These are phyloP conservation scores for Colletotrichum euphorbiae DNA, from an alignment of 2,329 filamentous ascomycete genomes.

Conservation along the genomic window DNA sequence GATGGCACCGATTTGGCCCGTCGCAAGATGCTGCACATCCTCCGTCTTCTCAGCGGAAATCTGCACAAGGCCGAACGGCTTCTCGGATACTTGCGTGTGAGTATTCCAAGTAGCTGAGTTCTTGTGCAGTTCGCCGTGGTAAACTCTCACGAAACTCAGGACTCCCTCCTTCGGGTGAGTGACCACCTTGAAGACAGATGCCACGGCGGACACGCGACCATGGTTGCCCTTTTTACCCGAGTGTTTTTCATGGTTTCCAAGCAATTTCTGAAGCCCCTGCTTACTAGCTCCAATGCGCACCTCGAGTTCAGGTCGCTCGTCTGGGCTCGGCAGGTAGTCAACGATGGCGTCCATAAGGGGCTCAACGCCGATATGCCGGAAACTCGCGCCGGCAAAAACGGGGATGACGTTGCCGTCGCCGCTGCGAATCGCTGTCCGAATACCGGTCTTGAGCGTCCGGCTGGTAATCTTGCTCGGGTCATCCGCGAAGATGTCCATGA, in stretches of 20 bases:
- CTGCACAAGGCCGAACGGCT: constrained; percentile 83
- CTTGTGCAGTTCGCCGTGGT: constrained; percentile 82
- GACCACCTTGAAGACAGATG: constrained; percentile 93
- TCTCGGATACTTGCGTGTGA: constrained; percentile 81
- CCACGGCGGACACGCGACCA: constrained; percentile 58
- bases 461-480: constrained; percentile 79
- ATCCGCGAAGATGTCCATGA: constrained; percentile 88
- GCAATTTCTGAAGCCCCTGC: constrained; percentile 53
- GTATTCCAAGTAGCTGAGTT: constrained; percentile 88
- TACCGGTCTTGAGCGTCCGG: constrained; percentile 75
- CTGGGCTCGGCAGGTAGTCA: constrained; percentile 86
- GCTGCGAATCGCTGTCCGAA: constrained; percentile 77
- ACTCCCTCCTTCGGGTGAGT: constrained; percentile 88
- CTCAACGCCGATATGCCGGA: constrained; percentile 93
- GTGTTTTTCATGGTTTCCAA: constrained; percentile 44
- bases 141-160: constrained; percentile 91
- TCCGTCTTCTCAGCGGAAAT: constrained; percentile 91
- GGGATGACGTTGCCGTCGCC: constrained; percentile 82
- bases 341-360: constrained; percentile 89
- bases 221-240: constrained; percentile 47
- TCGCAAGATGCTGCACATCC: constrained; percentile 81
- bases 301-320: constrained; percentile 82
- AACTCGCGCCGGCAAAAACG: constrained; percentile 91
- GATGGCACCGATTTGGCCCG: constrained; percentile 94
- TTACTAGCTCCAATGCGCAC: constrained; percentile 74